Base-by-base conservation (phyloP, 2,329 filamentous ascomycete genomes). In the Periconia digitata region DNA sequence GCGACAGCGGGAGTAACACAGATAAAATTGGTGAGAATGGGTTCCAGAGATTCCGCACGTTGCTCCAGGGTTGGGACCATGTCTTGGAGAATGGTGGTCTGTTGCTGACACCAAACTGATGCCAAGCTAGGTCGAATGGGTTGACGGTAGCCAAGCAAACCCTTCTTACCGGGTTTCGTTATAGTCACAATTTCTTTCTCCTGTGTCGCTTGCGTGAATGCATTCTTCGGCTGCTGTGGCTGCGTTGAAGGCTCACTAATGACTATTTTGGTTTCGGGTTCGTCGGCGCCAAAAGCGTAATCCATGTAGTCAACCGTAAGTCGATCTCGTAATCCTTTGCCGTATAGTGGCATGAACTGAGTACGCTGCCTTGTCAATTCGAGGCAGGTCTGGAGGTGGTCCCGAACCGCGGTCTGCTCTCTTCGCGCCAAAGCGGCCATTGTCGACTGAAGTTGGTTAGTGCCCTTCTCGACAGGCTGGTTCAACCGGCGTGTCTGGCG, bases 1-100 rank as follows among this genome's bases (percentile, higher is more conserved):
- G 95, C 85, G 12, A 90, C 92, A 1, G 90, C 86, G 2, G 94
- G 94, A 0, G 94, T 97, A 27, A 96, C 85, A 61, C 92, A 99
- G 1, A 89, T 90, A 63, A 96, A 99, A 66, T 92, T 90, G 54
- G 88, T 85, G 44, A 99, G 86, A 2, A 82, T 85, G 0, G 83
- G 84, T 61, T 92, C 86, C 72, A 95, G 79, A 13, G 79, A 77
- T 43, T 84, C 80, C 1, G 91, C 85, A 20, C 91, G 85, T 60
- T 90, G 81, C 35, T 86, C 81, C 0, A 95, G 70, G 0, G 85
- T 90, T 16, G 85, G 83, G n/a, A 94, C 83, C 73, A 94, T 83
- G 3, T 81, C 77, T 32, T 77, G 77, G 41, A 92, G 75, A 18
- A 81, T 67, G 6, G 78, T 77, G 1, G 89, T 89, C 46, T 85